Base-by-base conservation (phyloP, 225 moss, liverwort and hornwort genomes). In the Neckera pumila region DNA sequence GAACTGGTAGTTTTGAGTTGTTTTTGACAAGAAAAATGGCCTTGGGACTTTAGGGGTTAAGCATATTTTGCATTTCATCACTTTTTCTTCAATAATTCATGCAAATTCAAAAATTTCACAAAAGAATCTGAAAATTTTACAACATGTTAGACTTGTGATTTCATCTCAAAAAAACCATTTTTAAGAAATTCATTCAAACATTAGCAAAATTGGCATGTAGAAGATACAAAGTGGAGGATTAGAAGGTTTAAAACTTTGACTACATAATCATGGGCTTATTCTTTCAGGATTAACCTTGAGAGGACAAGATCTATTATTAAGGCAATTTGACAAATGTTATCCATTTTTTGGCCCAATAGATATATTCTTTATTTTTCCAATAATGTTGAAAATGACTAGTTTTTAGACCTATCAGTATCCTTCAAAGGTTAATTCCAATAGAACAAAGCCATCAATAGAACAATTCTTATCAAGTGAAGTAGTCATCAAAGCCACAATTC, bases 241-340 rank as follows among this genome's bases (percentile, higher is more conserved):
- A 6, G 22, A 1, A 69, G 13, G 25, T n/a, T n/a, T n/a, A n/a
- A n/a, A n/a, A n/a, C n/a, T 43, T 71, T 43, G 16, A 16, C 6
- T 43, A 43, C 1, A 26, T 2, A 70, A 12, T 43, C 14, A 27
- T 27, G 43, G 72, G 27, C 10, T 72, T n/a, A 2, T 9, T 43
- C 23, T 43, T 27, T 43, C 1, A 72, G 0, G 3, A 28, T 17
- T 72, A 17, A 72, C 17, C 22, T 16, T 13, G 1, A 42, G 27
- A 71, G 0, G 26, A 25, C 0, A 0, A 71, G 12, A 26, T 9
- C 14, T 15, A 15, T 25, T 5, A 42, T 0, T 9, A 0, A 42
- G 40, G 38, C 26, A 70, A 8, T 71, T 71, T 71, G 27, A 0
- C 3, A 42, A 42, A 71, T 26, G 26, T 26, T 5, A 15, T 71